Evolutionary conservation across 352 stramenopile genomes (phyloP).

Genomic region (Phytopythium chamaehyphon): DNA sequence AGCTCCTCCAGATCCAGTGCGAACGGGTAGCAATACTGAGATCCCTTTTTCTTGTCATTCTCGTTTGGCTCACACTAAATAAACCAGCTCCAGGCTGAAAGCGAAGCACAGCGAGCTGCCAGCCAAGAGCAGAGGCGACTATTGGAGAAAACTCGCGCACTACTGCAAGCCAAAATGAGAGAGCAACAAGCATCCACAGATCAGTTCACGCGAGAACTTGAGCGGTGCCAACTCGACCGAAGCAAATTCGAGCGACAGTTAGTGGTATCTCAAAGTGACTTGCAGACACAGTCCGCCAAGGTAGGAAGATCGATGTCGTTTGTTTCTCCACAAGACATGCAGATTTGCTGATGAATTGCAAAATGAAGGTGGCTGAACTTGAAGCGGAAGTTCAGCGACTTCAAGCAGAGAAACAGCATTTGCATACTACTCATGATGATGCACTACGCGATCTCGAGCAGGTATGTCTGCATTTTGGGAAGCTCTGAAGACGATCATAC

Average conservation of each 20-base stretch:
- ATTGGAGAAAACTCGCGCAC: constrained; percentile 32
- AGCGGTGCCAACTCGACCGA: constrained; percentile 17
- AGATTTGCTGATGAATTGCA: too few relatives aligned
- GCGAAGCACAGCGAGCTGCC: constrained; percentile 23
- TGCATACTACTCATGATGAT: too few relatives aligned
- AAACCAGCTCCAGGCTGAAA: constrained; percentile 25
- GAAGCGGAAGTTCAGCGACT: constrained; percentile 16
- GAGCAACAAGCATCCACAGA: constrained; percentile 18
- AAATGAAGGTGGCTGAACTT: constrained; percentile 12
- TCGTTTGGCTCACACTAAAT: too few relatives aligned
- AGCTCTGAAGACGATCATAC: background rate
- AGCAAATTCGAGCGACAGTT: constrained; percentile 25
- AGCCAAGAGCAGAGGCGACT: constrained; percentile 32
- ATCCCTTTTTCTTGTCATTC: too few relatives aligned
- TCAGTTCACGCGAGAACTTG: constrained; percentile 26
- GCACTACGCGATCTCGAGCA: too few relatives aligned
- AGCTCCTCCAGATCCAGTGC: constrained; percentile 33
- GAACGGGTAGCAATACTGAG: too few relatives aligned
- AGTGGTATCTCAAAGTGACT: constrained; percentile 14
- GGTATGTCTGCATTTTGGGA: background rate
- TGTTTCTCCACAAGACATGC: background rate
- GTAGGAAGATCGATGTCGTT: constrained; percentile 4
- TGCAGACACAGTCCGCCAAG: constrained; percentile 15
- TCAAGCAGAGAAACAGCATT: constrained; percentile 6
- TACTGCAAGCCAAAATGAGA: constrained; percentile 17